Percentiles rank a stretch among this genome's conserved stretches.
phyloP scores from a whole-genome alignment of 2,329 filamentous ascomycete species.

The Cercospora sojina region DNA sequence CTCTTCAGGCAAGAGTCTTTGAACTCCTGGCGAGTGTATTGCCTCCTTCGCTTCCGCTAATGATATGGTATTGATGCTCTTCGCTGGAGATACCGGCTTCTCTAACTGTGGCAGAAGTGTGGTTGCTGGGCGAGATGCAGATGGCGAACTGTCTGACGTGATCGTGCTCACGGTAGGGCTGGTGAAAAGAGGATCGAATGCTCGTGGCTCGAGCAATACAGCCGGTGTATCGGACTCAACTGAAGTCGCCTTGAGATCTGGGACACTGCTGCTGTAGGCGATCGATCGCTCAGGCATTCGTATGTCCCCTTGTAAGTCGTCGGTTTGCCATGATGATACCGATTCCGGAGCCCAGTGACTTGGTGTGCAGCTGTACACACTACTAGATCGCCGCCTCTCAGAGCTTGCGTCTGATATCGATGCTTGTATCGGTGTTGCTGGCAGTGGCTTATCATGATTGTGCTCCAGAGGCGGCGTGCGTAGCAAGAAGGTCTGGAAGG shows the following conservation, averaged over 20 bases:
- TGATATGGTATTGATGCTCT: conserved; percentile 30
- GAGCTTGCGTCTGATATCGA: not conserved
- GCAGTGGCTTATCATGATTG: conserved; percentile 35
- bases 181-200: conserved; percentile 32
- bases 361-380: conserved; percentile 38
- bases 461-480: conserved; percentile 33
- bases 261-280: conserved; percentile 34
- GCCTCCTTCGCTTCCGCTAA: conserved; percentile 32
- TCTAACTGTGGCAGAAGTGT: conserved; percentile 15
- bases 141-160: conserved; percentile 4
- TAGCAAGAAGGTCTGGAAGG: conserved; percentile 38
- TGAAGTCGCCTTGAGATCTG: conserved; percentile 23
- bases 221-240: conserved; percentile 1
- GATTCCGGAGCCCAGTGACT: conserved; percentile 29
- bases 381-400: conserved; percentile 32
- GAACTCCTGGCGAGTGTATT: conserved; percentile 31
- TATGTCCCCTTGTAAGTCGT: conserved; percentile 27
- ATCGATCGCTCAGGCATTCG: conserved; percentile 31
- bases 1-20: conserved; percentile 37
- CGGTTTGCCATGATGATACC: conserved; percentile 21
- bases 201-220: conserved; percentile 29
- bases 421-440: conserved; percentile 29
- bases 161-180: conserved; percentile 29
- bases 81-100: conserved; percentile 2
- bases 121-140: conserved; percentile 13